Conservation (phyloP, 495 filamentous ascomycete species). For the Pseudoneurospora amorphoporcata region DNA sequence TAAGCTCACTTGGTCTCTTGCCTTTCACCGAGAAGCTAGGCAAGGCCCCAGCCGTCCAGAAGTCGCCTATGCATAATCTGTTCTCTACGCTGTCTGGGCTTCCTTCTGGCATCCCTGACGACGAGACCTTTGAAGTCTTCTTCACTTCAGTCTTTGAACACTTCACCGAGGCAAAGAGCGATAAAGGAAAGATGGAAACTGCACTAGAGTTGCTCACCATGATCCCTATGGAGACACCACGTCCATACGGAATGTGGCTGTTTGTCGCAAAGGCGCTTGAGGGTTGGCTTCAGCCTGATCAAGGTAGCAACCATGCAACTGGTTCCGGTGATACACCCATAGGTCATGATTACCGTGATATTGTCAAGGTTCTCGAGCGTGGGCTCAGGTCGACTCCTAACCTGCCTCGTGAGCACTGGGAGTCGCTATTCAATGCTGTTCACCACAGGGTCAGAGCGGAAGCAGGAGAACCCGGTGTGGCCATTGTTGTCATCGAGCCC, state of each 20-base stretch:
- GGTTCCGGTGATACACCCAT: constrained; percentile 25
- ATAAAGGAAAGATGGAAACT: constrained; percentile 30
- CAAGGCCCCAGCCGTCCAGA: constrained; percentile 26
- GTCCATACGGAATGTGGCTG: constrained; percentile 32
- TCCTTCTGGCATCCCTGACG: constrained; percentile 31
- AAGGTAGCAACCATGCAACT: constrained; percentile 22
- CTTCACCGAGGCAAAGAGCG: constrained; percentile 34
- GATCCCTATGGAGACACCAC: constrained; percentile 27
- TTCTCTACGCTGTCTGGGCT: constrained; percentile 37
- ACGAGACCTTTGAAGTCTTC: constrained; percentile 31
- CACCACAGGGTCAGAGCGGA: constrained; percentile 50
- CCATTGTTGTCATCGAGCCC: constrained; percentile 58
- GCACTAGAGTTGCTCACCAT: constrained; percentile 30
- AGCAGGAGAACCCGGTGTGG: constrained; percentile 52
- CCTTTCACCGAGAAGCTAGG: constrained; percentile 67
- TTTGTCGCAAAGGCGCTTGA: constrained; percentile 25
- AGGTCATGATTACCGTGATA: constrained; percentile 57
- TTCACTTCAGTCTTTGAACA: constrained; percentile 32
- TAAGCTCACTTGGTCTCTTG: constrained; percentile 56
- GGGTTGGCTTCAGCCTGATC: constrained; percentile 20
- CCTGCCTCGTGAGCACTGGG: constrained; percentile 45
- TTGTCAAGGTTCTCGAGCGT: constrained; percentile 53
- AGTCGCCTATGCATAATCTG: constrained; percentile 39
- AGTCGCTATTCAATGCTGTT: constrained; percentile 47
- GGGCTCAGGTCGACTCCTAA: constrained; percentile 43